These are phyloP conservation scores for Plasmodium coatneyi DNA, from an alignment of 169 alveolate genomes.

Conservation along the genomic window DNA sequence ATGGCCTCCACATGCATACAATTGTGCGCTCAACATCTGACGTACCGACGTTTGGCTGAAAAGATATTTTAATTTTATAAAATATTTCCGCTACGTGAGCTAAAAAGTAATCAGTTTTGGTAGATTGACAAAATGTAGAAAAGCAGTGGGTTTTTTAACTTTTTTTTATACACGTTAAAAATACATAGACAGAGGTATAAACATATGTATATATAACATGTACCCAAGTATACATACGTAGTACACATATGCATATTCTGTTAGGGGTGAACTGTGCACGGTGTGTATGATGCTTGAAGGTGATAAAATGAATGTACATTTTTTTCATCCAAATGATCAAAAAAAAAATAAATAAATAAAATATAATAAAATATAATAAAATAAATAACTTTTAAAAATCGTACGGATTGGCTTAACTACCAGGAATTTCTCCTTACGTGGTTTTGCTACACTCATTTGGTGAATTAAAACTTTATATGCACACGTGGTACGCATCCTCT, in stretches of 20 bases:
- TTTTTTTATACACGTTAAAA: background rate
- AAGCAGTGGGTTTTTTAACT: background rate
- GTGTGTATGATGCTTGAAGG: background rate
- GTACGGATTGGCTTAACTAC: background rate
- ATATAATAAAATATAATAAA: background rate
- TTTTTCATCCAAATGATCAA: background rate
- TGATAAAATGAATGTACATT: background rate
- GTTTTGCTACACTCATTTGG: background rate
- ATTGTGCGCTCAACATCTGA: background rate
- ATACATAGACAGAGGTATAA: background rate
- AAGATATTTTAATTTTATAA: background rate
- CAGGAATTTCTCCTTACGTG: background rate
- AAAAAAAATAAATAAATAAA: background rate
- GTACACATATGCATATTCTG: background rate
- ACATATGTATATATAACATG: background rate
- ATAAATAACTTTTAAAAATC: background rate
- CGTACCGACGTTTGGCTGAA: background rate
- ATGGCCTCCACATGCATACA: background rate
- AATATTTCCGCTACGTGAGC: background rate
- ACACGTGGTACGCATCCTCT: background rate
- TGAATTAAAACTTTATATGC: background rate
- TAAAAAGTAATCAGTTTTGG: background rate
- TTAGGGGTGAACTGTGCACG: background rate
- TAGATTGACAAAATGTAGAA: constrained; percentile 5
- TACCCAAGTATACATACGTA: background rate